Base-by-base conservation (phyloP, 306 rosid species). In the Ormosia semicastrata region DNA sequence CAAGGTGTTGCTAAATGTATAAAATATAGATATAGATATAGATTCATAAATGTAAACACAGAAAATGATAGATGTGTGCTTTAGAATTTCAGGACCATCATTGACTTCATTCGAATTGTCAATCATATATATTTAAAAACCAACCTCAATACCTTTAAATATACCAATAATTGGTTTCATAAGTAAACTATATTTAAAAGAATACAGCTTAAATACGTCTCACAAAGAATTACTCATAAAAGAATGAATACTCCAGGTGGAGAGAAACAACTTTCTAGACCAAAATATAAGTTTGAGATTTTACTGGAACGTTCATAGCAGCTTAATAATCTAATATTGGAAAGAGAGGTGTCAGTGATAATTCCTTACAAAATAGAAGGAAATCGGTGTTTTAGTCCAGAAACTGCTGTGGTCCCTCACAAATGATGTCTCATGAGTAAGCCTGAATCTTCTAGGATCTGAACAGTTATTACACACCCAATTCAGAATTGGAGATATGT, bases 361-460 rank as follows among this genome's bases (percentile, higher is more conserved):
- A 12, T n/a, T 75, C 77, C 95, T 89, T 91, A 94, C 98, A 77
- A 90, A n/a, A 77, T 94, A 92, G 81, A 92, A 92, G 78, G 97
- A 66, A 84, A 92, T 32, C 4, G 91, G 88, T 1, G 91, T 90
- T 87, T 94, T 90, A 18, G 94, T 92, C 98, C 97, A 92, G 75
- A 74, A 70, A 82, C 93, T 89, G 60, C 72, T 88, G 78, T 92
- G 98, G 49, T 89, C 97, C 75, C 87, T 89, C 39, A 94, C 97
- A 85, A 94, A 94, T 2, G 98, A 94, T 72, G 94, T 92, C 87
- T 94, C 97, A 3, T 94, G 98, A 78, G 98, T 91, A 63, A 94
- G 98, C 86, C 98, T 92, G 88, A 94, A 94, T 73, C 94, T 94
- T 53, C 82, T 74, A 78, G 97, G 95, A 89, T 94, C 98, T 94